Percentiles rank a stretch among this genome's conserved stretches.
These are phyloP conservation scores for Tricholoma matsutake DNA, from an alignment of 768 basidiomycete species.

Conservation along the genomic window DNA sequence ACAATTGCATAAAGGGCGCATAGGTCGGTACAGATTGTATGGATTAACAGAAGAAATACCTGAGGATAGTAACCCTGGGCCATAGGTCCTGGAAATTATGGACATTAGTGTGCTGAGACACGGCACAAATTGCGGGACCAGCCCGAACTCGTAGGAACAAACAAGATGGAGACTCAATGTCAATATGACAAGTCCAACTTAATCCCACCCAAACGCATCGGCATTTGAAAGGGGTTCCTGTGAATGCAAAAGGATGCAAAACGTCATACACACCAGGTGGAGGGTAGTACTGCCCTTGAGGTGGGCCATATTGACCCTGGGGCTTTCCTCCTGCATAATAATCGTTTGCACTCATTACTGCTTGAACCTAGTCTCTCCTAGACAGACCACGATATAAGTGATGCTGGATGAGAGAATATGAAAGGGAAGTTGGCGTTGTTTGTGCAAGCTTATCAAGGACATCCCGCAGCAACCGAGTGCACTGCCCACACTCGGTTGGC, in stretches of 20 bases:
- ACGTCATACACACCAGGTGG: conserved; percentile 30
- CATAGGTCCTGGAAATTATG: conserved; percentile 38
- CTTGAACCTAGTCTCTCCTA: too few relatives aligned
- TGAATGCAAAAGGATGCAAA: neutral
- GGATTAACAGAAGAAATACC: conserved; percentile 20
- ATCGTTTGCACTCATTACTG: conserved; percentile 68
- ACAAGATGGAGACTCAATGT: neutral
- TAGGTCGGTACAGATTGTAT: neutral
- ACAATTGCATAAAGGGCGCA: neutral
- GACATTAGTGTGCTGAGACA: neutral
- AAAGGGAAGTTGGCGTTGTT: conserved; percentile 23
- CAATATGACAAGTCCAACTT: neutral
- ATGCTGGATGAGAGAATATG: too few relatives aligned
- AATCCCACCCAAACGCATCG: neutral
- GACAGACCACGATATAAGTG: too few relatives aligned
- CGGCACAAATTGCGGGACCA: neutral
- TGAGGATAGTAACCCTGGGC: conserved; percentile 64
- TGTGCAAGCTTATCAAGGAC: conserved; percentile 19
- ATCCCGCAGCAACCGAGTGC: neutral
- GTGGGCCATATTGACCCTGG: conserved; percentile 54
- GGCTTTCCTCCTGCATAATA: conserved; percentile 57
- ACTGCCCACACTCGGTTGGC: neutral
- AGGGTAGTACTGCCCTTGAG: conserved; percentile 41
- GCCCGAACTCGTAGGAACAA: neutral
- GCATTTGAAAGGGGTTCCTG: neutral